These are phyloP conservation scores for Blastomyces parvus DNA, from an alignment of 2,329 filamentous ascomycete genomes.

Conservation along the genomic window DNA sequence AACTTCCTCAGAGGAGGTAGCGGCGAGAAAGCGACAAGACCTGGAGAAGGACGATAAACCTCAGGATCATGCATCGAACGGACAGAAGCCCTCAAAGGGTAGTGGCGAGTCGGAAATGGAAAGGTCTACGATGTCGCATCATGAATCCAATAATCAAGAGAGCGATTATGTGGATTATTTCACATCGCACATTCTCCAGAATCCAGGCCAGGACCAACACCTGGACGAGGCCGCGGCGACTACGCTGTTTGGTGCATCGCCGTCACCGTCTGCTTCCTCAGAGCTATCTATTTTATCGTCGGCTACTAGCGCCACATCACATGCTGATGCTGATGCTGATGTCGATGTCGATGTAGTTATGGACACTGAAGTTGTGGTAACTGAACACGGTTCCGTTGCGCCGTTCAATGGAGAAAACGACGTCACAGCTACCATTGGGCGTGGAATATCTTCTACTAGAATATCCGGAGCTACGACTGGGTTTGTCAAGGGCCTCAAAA, in stretches of 20 bases:
- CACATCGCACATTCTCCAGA: conserved; percentile 8
- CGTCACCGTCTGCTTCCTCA: conserved; percentile 35
- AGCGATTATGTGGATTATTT: conserved; percentile 12
- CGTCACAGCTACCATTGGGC: conserved; percentile 5
- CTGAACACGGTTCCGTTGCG: conserved; percentile 27
- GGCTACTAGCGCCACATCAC: conserved; percentile 30
- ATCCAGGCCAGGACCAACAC: conserved; percentile 23
- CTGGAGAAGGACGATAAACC: conserved; percentile 24
- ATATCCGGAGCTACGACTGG: not conserved
- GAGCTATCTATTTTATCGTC: conserved; percentile 35
- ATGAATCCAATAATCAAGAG: conserved; percentile 18
- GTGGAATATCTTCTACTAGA: conserved; percentile 4
- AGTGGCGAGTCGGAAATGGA: conserved; percentile 21
- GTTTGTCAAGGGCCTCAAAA: conserved; percentile 1
- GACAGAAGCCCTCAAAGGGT: conserved; percentile 1
- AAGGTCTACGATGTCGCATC: conserved; percentile 14
- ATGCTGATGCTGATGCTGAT: conserved; percentile 22
- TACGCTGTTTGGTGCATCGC: conserved; percentile 34
- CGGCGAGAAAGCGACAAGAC: conserved; percentile 4
- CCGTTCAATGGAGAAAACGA: not conserved
- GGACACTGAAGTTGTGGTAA: conserved; percentile 21
- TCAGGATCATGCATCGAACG: conserved; percentile 1
- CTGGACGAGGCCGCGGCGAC: conserved; percentile 28
- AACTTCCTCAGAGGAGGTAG: conserved; percentile 31
- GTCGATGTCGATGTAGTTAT: not conserved